Evolutionary conservation across 495 filamentous ascomycete genomes (phyloP), one percentile per base, ranked within the genome.

Genomic region (Evernia prunastri): DNA sequence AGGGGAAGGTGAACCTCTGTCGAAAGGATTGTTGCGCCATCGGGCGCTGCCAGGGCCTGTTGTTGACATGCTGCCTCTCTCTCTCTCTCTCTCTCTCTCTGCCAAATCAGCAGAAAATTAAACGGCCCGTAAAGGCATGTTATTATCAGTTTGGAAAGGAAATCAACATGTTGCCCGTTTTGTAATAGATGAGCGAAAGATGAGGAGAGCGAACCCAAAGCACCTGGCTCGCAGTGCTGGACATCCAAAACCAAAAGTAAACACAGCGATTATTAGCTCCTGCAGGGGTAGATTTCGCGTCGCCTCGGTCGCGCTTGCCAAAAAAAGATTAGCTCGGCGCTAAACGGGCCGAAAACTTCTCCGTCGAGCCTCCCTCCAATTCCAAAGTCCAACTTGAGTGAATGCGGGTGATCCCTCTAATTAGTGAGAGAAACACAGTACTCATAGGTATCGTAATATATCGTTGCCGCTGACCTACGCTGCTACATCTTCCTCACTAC

Each of bases 11-110:
- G 89, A 86, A 63, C 77, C 85, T 74, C 79, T 83, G 45, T 71
- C 75, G 72, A 96, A 95, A 7, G 88, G 88, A 78, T 87, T 92
- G 71, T 85, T 89, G 67, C 91, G 88, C 82, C 84, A 82, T 64
- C 76, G 75, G 67, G 79, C 76, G 70, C 71, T 73, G 69, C 78
- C 80, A 39, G 79, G 29, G 53, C 66, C 59, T 54, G 63, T 53
- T 18, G 63, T 58, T 20, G 69, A 67, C 69, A 70, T 71, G 29
- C 35, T 40, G 23, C 23, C 25, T 11, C 11, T n/a, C 17, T 47
- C 53, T 47, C 60, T 11, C 56, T 18, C 20, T 18, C 18, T 42
- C 25, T 25, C 18, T 0, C 0, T 29, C 10, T 20, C 25, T 2
- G 45, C 23, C 45, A n/a, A 13, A 49, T 35, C 13, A 35, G 54